Evolutionary conservation across 441 rosid genomes (phyloP).

Genomic region (Erodium texanum): DNA sequence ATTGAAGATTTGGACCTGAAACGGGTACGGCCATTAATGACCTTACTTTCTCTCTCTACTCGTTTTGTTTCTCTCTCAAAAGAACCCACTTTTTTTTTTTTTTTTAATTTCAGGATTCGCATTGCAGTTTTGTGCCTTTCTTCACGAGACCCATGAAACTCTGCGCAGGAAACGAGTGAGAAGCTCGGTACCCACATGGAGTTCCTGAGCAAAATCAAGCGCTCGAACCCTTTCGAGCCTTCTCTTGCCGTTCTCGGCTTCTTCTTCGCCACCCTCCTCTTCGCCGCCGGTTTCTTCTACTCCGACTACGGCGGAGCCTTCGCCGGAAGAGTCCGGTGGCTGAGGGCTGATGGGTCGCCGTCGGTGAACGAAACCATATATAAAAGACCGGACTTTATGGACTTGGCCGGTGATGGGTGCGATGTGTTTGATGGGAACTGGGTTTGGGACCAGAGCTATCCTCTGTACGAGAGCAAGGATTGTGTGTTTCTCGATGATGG

Average conservation of each 20-base stretch:
- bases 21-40: no score
- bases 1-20: no score
- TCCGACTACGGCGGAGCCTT: constrained; percentile 39
- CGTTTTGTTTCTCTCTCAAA: not conserved
- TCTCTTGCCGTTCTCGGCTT: constrained; percentile 60
- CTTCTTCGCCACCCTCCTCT: constrained; percentile 46
- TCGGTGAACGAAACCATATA: constrained; percentile 4
- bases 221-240: constrained; percentile 55
- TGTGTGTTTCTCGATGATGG: constrained; percentile 71
- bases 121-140: constrained; percentile 9
- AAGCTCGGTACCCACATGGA: not conserved
- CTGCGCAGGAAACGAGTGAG: constrained; percentile 20
- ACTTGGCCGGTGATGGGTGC: constrained; percentile 43
- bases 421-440: constrained; percentile 81
- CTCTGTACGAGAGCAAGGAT: constrained; percentile 72
- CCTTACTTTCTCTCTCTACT: not conserved
- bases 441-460: constrained; percentile 95
- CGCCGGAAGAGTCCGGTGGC: constrained; percentile 14
- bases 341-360: constrained; percentile 34
- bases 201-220: constrained; percentile 25
- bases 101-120: not conserved
- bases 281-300: constrained; percentile 27
- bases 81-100: not conserved
- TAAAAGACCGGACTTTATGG: constrained; percentile 44
- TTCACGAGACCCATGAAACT: constrained; percentile 14